phyloP scores from a whole-genome alignment of 2,329 filamentous ascomycete species.

The Ophiostoma australiae region DNA sequence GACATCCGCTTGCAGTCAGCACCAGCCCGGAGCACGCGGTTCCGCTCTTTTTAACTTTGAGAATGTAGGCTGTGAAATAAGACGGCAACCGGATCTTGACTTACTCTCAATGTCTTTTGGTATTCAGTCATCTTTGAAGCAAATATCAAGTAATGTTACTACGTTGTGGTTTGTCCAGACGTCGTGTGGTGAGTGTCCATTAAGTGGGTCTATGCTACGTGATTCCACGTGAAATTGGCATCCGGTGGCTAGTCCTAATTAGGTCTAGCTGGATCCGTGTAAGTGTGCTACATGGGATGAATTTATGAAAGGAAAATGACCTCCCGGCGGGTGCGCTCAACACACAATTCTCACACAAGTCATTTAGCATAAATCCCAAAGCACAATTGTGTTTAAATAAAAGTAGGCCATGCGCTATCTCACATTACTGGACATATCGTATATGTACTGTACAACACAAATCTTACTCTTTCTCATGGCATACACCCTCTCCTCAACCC shows the following conservation, averaged over 20 bases:
- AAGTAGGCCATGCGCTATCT: neutral
- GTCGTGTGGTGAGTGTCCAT: neutral
- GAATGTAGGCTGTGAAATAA: neutral
- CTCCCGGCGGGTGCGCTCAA: neutral
- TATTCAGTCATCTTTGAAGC: too few relatives aligned
- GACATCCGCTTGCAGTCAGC: conserved; percentile 11
- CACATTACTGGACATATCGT: neutral
- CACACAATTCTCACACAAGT: neutral
- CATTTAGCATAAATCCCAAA: neutral
- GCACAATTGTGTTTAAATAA: neutral
- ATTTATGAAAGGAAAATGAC: neutral
- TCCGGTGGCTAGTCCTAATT: neutral
- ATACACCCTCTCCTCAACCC: neutral
- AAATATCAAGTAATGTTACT: too few relatives aligned
- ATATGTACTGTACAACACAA: neutral
- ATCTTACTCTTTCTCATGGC: neutral
- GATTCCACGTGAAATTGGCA: neutral
- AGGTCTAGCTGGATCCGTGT: neutral
- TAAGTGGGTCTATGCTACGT: neutral
- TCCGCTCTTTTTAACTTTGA: neutral
- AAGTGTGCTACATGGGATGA: conserved; percentile 3
- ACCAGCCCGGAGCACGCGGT: neutral
- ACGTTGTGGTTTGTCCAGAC: neutral
- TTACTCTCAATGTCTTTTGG: too few relatives aligned
- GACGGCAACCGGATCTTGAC: too few relatives aligned